These are phyloP conservation scores for Lactifluus pinguis DNA, from an alignment of 768 basidiomycete species.

Conservation along the genomic window DNA sequence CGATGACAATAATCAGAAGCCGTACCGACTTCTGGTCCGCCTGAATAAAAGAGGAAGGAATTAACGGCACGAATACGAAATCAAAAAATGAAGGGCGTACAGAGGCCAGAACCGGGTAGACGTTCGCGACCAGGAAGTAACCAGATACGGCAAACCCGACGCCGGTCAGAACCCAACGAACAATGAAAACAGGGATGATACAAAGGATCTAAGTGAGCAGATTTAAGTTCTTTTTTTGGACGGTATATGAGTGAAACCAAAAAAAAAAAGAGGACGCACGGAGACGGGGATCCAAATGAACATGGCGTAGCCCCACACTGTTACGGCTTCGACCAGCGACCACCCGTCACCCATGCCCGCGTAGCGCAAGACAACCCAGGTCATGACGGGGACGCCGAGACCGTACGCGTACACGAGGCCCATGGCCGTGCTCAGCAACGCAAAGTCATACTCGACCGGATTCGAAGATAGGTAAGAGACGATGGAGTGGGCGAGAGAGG, in stretches of 20 bases:
- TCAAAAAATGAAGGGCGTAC: too few relatives aligned
- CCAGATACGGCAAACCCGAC: too few relatives aligned
- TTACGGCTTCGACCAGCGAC: slow-evolving; percentile 75
- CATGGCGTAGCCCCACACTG: slow-evolving; percentile 73
- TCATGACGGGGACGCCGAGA: slow-evolving; percentile 63
- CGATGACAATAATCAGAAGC: too few relatives aligned
- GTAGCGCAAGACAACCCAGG: slow-evolving; percentile 84
- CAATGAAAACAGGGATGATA: too few relatives aligned
- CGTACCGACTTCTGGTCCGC: too few relatives aligned
- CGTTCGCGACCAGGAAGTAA: too few relatives aligned
- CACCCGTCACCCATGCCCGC: slow-evolving; percentile 77
- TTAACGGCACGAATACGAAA: too few relatives aligned
- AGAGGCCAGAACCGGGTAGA: too few relatives aligned
- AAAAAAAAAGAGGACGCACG: slow-evolving; percentile 33
- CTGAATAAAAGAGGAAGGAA: too few relatives aligned
- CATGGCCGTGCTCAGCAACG: slow-evolving; percentile 72
- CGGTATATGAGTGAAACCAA: neutral
- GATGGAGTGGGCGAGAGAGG: slow-evolving; percentile 84
- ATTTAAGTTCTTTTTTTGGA: neutral
- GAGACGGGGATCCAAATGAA: slow-evolving; percentile 88
- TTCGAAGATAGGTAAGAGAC: too few relatives aligned
- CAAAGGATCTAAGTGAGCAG: slow-evolving; percentile 46
- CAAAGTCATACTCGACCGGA: slow-evolving; percentile 78
- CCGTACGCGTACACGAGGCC: slow-evolving; percentile 85
- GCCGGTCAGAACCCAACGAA: too few relatives aligned